A percentile compares a stretch with the other conserved stretches of the same genome.
phyloP scores from a whole-genome alignment of 257 asterid species.

The Nicotiana otophora region DNA sequence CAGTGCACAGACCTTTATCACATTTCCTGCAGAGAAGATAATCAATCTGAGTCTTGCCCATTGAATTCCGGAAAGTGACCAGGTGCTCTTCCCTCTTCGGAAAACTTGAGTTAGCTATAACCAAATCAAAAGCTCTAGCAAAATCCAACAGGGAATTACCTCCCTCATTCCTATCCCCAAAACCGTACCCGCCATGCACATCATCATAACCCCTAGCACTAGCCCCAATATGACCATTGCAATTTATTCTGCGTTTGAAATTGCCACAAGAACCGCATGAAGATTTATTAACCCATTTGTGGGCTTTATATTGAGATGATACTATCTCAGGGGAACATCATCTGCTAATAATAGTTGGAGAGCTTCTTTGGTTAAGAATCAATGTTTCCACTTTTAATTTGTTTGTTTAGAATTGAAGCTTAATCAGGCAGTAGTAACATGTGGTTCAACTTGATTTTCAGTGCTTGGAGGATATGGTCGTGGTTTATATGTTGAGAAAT shows the following conservation, averaged over 20 bases:
- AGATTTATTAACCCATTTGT: not conserved
- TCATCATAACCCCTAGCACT: no score
- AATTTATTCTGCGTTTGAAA: not conserved
- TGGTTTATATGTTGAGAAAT: conserved; percentile 81
- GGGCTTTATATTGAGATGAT: not conserved
- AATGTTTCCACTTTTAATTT: not conserved
- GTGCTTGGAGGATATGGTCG: conserved; percentile 90
- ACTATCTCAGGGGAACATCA: not conserved
- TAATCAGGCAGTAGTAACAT: not conserved
- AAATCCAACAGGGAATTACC: no score
- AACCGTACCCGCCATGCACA: no score
- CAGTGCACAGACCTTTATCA: no score
- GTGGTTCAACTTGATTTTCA: conserved; percentile 27
- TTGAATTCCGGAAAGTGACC: no score
- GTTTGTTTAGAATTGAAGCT: not conserved
- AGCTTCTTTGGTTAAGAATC: not conserved
- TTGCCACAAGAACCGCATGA: not conserved
- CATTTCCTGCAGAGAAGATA: no score
- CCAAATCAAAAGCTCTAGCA: no score
- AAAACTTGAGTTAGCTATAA: no score
- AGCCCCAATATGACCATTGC: no score
- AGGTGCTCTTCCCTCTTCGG: no score
- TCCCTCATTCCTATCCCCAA: no score
- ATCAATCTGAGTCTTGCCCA: no score
- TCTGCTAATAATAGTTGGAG: not conserved